Evolutionary conservation across 2,329 filamentous ascomycete genomes (phyloP).

Genomic region (Malbranchea zuffiana): DNA sequence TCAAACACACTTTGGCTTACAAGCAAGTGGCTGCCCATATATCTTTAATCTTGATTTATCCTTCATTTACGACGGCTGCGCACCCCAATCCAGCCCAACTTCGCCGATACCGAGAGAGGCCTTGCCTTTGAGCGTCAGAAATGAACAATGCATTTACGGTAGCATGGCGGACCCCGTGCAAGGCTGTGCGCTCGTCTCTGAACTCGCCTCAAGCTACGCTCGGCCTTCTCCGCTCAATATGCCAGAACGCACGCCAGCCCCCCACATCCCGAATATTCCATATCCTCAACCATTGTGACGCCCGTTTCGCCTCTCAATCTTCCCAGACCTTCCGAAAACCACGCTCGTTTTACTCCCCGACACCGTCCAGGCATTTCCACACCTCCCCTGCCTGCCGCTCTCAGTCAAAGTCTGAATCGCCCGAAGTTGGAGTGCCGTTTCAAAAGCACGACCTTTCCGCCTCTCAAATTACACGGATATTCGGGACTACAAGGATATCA

Average conservation of each 20-base stretch:
- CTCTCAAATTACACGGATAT: slow-evolving; percentile 20
- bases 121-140: too few species aligned
- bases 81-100: too few species aligned
- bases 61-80: too few species aligned
- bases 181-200: slow-evolving; percentile 23
- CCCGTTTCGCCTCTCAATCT: not conserved
- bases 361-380: slow-evolving; percentile 4
- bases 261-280: not conserved
- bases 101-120: too few species aligned
- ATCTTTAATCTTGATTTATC: too few species aligned
- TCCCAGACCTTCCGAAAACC: not conserved
- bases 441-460: slow-evolving; percentile 23
- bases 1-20: too few species aligned
- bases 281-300: not conserved
- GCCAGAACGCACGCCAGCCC: slow-evolving; percentile 3
- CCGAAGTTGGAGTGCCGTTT: slow-evolving; percentile 22
- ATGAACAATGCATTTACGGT: slow-evolving; percentile 35
- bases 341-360: not conserved
- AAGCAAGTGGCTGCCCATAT: too few species aligned
- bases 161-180: slow-evolving; percentile 34
- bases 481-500: slow-evolving; percentile 24
- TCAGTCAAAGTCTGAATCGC: slow-evolving; percentile 7
- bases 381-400: slow-evolving; percentile 1
- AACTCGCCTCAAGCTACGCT: slow-evolving; percentile 8
- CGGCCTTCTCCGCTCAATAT: slow-evolving; percentile 5